Evolutionary conservation across 2,329 filamentous ascomycete species (phyloP).

Genomic region (Ophidiomyces ophidiicola): DNA sequence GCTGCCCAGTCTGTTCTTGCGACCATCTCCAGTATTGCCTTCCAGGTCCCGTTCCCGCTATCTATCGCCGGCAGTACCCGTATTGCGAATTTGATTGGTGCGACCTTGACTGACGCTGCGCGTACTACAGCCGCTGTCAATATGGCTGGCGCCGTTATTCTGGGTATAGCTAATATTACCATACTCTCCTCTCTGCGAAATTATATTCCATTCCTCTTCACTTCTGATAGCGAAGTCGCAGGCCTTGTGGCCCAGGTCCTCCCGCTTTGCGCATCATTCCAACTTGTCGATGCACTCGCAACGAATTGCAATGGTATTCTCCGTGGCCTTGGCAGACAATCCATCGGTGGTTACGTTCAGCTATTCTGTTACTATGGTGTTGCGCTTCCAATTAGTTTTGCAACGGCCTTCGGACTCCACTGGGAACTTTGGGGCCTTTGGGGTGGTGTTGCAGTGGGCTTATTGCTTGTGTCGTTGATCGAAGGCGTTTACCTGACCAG

Average conservation of each 20-base stretch:
- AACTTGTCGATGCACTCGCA: slow-evolving; percentile 73
- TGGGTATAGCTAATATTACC: slow-evolving; percentile 69
- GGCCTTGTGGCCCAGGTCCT: slow-evolving; percentile 56
- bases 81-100: slow-evolving; percentile 84
- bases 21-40: slow-evolving; percentile 66
- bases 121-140: slow-evolving; percentile 69
- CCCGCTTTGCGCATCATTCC: slow-evolving; percentile 75
- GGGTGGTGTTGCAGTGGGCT: slow-evolving; percentile 62
- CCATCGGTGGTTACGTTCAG: slow-evolving; percentile 81
- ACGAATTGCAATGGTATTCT: slow-evolving; percentile 73
- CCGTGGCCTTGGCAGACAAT: slow-evolving; percentile 74
- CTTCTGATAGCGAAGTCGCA: slow-evolving; percentile 58
- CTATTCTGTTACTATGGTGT: slow-evolving; percentile 76
- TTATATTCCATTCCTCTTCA: slow-evolving; percentile 66
- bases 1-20: slow-evolving; percentile 80
- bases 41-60: slow-evolving; percentile 84
- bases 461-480: slow-evolving; percentile 45
- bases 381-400: slow-evolving; percentile 72
- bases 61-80: slow-evolving; percentile 80
- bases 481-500: slow-evolving; percentile 46
- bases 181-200: slow-evolving; percentile 57
- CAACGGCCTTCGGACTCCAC: slow-evolving; percentile 59
- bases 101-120: slow-evolving; percentile 66
- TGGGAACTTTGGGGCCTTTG: slow-evolving; percentile 76
- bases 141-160: slow-evolving; percentile 51